Evolutionary conservation across 1,284 basidiomycete species (phyloP).

Genomic region (Xanthoconium separans): DNA sequence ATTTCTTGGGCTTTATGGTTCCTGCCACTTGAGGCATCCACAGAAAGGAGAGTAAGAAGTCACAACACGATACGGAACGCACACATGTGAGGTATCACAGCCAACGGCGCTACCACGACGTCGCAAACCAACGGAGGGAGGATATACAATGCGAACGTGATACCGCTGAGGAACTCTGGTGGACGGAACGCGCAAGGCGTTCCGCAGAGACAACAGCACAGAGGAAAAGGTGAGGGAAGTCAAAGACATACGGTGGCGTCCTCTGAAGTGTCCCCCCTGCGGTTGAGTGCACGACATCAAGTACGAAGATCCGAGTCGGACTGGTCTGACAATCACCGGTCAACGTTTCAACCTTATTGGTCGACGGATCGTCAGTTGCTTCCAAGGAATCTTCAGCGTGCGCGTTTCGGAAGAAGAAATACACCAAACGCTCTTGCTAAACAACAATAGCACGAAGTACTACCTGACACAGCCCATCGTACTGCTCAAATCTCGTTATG

Average conservation of each 20-base stretch:
- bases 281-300: too few relatives aligned
- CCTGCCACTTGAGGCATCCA: conserved; percentile 41
- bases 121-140: conserved; percentile 44
- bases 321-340: too few relatives aligned
- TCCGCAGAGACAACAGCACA: not conserved
- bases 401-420: too few relatives aligned
- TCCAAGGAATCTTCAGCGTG: too few relatives aligned
- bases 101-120: conserved; percentile 47
- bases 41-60: conserved; percentile 39
- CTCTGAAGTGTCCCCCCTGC: too few relatives aligned
- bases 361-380: too few relatives aligned
- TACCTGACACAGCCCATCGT: too few relatives aligned
- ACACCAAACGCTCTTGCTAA: too few relatives aligned
- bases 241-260: not conserved
- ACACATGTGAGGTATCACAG: conserved; percentile 44
- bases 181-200: not conserved
- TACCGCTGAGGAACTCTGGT: not conserved
- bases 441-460: too few relatives aligned
- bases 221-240: not conserved
- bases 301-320: too few relatives aligned
- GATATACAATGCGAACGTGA: conserved; percentile 21
- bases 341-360: too few relatives aligned
- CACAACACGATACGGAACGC: conserved; percentile 43
- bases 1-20: conserved; percentile 42
- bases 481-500: too few relatives aligned